A percentile compares a stretch with the other conserved stretches of the same genome.
Evolutionary conservation across 345 rosid genomes (phyloP).

Genomic region (Microthlaspi erraticum): DNA sequence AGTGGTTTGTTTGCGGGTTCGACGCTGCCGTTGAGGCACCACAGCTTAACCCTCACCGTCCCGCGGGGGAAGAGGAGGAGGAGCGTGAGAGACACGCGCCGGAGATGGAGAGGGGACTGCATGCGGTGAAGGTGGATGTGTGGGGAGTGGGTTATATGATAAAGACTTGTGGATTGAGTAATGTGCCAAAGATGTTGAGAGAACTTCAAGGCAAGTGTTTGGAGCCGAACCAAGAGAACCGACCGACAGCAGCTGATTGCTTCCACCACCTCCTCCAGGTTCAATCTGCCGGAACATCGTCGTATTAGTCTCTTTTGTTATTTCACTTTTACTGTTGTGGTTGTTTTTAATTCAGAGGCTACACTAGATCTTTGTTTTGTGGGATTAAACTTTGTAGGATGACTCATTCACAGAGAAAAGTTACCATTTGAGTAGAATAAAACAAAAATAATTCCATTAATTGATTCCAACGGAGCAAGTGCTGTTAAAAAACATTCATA

Average conservation of each 20-base stretch:
- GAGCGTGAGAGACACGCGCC: constrained; percentile 74
- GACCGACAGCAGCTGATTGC: constrained; percentile 98
- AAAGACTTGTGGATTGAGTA: constrained; percentile 69
- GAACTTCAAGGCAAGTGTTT: constrained; percentile 85
- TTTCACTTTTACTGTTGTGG: neutral
- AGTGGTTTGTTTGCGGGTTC: constrained; percentile 89
- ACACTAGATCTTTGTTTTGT: too few species aligned
- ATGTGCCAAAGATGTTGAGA: constrained; percentile 72
- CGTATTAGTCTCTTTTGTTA: constrained; percentile 15
- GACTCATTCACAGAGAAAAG: too few species aligned
- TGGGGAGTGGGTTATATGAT: constrained; percentile 92
- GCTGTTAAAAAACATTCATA: too few species aligned
- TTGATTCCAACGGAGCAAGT: too few species aligned
- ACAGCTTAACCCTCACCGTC: constrained; percentile 66
- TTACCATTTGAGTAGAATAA: too few species aligned
- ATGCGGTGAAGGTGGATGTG: constrained; percentile 94
- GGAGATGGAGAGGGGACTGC: constrained; percentile 92
- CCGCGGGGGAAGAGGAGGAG: constrained; percentile 37
- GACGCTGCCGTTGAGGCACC: constrained; percentile 82
- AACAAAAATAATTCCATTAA: too few species aligned
- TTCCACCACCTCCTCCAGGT: constrained; percentile 88
- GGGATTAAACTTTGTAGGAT: too few species aligned
- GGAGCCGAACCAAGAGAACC: constrained; percentile 86
- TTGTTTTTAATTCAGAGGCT: neutral
- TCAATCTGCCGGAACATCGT: constrained; percentile 59